Conservation (phyloP, 495 filamentous ascomycete genomes). For the Sabuloglossum arenarium region DNA sequence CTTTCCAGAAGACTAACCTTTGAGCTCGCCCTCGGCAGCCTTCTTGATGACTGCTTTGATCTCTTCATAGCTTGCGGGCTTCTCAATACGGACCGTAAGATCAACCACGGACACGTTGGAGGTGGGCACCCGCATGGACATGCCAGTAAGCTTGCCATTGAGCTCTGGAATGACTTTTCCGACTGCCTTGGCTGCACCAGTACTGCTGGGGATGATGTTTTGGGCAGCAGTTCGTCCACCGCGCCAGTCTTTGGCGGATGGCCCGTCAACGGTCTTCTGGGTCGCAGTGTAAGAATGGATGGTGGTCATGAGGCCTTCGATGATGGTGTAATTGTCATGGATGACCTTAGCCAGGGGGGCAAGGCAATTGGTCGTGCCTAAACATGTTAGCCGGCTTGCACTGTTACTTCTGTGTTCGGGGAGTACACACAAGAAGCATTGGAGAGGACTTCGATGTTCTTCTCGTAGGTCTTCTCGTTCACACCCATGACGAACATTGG, state of each 20-base stretch:
- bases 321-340: constrained; percentile 89
- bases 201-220: constrained; percentile 99
- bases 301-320: constrained; percentile 99
- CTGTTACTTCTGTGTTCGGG: not conserved
- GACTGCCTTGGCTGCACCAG: constrained; percentile 98
- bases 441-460: constrained; percentile 78
- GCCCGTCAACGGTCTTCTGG: constrained; percentile 98
- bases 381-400: not conserved
- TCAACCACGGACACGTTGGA: constrained; percentile 98
- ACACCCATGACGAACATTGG: constrained; percentile 99
- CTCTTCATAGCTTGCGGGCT: constrained; percentile 68
- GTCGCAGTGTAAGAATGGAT: constrained; percentile 99
- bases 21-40: constrained; percentile 62
- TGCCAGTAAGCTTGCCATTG: constrained; percentile 98
- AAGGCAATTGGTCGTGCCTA: constrained; percentile 88
- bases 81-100: constrained; percentile 85
- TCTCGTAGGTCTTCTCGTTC: constrained; percentile 84
- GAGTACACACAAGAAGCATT: constrained; percentile 62
- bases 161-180: constrained; percentile 95
- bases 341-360: constrained; percentile 97
- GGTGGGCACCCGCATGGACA: constrained; percentile 98
- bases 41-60: constrained; percentile 89
- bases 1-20: constrained; percentile 37
- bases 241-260: constrained; percentile 97
- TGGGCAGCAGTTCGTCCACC: constrained; percentile 94